Conservation (phyloP, 495 filamentous ascomycete species). For the Neurospora sp. region DNA sequence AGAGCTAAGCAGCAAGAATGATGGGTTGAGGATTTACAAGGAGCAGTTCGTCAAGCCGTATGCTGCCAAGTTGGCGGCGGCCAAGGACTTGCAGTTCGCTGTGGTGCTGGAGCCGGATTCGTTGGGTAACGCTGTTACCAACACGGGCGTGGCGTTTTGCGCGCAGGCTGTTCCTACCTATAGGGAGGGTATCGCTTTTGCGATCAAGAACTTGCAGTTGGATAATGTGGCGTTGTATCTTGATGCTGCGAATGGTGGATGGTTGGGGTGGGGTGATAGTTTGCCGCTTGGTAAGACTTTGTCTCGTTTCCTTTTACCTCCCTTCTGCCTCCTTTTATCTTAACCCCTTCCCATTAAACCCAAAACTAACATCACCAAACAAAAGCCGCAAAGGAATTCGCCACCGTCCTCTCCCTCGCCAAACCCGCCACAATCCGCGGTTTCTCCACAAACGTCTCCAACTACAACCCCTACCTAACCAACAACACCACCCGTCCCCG, state of each 20-base stretch:
- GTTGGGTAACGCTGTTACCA: slow-evolving; percentile 54
- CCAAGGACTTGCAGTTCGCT: slow-evolving; percentile 24
- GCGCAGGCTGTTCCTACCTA: slow-evolving; percentile 45
- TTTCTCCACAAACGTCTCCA: slow-evolving; percentile 65
- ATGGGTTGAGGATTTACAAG: slow-evolving; percentile 47
- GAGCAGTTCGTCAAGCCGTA: slow-evolving; percentile 45
- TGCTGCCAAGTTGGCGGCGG: slow-evolving; percentile 18
- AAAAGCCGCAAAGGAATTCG: slow-evolving; percentile 50
- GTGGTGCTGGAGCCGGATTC: slow-evolving; percentile 50
- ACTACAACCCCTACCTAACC: slow-evolving; percentile 53
- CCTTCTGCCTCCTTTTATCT: too few species aligned
- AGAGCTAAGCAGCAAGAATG: slow-evolving; percentile 42
- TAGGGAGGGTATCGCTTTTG: slow-evolving; percentile 46
- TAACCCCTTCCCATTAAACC: too few species aligned
- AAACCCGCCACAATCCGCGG: slow-evolving; percentile 39
- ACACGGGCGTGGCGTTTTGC: slow-evolving; percentile 43
- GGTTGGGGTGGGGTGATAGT: slow-evolving; percentile 73
- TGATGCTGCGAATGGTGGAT: slow-evolving; percentile 55
- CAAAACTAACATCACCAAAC: slow-evolving; percentile 14
- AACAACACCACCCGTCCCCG: slow-evolving; percentile 30
- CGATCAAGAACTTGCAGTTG: slow-evolving; percentile 43
- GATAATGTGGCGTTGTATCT: slow-evolving; percentile 54
- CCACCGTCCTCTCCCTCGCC: slow-evolving; percentile 48
- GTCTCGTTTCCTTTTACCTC: too few species aligned
- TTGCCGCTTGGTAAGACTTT: slow-evolving; percentile 22